Percentiles rank a stretch among this genome's conserved stretches.
Conservation (phyloP, 1,284 basidiomycete species). For the Leccinum huronense region DNA sequence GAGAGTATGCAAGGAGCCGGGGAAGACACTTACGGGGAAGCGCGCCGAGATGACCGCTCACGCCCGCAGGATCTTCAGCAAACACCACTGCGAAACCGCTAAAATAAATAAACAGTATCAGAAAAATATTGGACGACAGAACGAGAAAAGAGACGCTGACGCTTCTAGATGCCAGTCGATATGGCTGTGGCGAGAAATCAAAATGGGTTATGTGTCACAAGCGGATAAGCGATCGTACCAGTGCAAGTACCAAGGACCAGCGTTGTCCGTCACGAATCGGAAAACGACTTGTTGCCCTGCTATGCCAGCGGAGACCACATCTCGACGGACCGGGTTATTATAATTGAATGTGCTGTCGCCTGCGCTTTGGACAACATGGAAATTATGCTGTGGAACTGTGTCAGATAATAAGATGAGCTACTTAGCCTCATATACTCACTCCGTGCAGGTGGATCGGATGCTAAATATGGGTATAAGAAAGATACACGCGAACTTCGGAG, state of each 20-base stretch:
- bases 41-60: background rate
- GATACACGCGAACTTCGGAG: background rate
- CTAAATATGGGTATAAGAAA: slow-evolving; percentile 20
- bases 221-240: background rate
- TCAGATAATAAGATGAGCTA: slow-evolving; percentile 11
- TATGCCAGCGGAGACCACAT: slow-evolving; percentile 31
- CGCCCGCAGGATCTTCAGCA: background rate
- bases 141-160: background rate
- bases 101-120: background rate
- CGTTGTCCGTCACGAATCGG: slow-evolving; percentile 39
- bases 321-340: slow-evolving; percentile 40
- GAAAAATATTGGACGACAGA: background rate
- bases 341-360: slow-evolving; percentile 37
- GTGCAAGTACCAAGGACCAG: slow-evolving; percentile 40
- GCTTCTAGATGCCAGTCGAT: background rate
- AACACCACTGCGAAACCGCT: background rate
- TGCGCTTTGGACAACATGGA: slow-evolving; percentile 38
- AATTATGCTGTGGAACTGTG: slow-evolving; percentile 29
- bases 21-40: background rate
- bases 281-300: slow-evolving; percentile 32
- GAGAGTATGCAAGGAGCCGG: background rate
- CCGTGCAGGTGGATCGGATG: slow-evolving; percentile 39
- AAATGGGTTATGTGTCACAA: background rate
- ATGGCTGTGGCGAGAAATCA: background rate
- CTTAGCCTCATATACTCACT: background rate